A percentile compares a stretch with the other conserved stretches of the same genome.
Evolutionary conservation across 345 rosid species (phyloP).

Genomic region (Conringia planisiliqua): DNA sequence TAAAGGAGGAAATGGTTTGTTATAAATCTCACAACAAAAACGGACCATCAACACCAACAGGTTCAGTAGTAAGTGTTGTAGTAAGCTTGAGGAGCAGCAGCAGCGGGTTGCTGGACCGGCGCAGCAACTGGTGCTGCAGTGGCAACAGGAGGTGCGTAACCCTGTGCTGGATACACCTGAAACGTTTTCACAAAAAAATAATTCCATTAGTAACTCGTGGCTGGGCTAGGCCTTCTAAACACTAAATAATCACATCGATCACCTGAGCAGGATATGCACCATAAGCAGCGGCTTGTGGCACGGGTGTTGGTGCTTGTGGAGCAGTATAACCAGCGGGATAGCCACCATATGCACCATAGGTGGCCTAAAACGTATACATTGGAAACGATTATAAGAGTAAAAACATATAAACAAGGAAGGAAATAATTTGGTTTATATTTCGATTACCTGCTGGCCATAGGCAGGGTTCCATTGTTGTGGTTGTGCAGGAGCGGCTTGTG

Average conservation of each 20-base stretch:
- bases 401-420: neutral
- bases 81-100: constrained; percentile 57
- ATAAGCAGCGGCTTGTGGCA: constrained; percentile 64
- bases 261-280: constrained; percentile 92
- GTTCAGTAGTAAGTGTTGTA: constrained; percentile 57
- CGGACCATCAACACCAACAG: neutral
- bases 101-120: constrained; percentile 51
- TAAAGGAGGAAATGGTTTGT: neutral
- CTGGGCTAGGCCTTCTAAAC: neutral
- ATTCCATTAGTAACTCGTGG: neutral
- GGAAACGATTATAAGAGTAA: neutral
- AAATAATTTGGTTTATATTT: neutral
- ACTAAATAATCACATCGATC: neutral
- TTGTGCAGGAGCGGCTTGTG: constrained; percentile 61
- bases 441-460: constrained; percentile 68
- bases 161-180: constrained; percentile 52
- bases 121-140: constrained; percentile 40
- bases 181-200: constrained; percentile 27
- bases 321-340: constrained; percentile 64
- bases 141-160: constrained; percentile 57
- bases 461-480: constrained; percentile 77
- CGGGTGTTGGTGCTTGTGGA: constrained; percentile 68
- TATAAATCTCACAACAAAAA: constrained; percentile 10
- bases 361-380: constrained; percentile 45
- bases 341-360: constrained; percentile 66